phyloP scores from a whole-genome alignment of 768 basidiomycete species.

The Phlebiopsis gigantea region DNA sequence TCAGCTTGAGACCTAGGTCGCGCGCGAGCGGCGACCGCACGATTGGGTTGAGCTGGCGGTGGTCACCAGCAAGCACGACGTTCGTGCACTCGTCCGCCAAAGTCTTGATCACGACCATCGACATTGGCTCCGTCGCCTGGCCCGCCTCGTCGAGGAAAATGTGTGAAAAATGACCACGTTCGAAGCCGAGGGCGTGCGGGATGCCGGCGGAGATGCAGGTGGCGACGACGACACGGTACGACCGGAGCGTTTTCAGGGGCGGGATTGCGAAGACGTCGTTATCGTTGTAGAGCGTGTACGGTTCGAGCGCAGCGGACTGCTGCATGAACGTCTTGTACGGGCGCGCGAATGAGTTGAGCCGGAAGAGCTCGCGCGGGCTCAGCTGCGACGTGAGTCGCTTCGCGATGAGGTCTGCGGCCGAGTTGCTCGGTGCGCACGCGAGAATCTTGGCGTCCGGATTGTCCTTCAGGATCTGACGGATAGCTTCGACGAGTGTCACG shows the following conservation, averaged over 20 bases:
- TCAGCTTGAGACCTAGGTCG: conserved; percentile 24
- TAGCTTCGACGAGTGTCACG: conserved; percentile 32
- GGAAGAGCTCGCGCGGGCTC: conserved; percentile 35
- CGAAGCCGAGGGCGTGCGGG: conserved; percentile 41
- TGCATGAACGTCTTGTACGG: not conserved
- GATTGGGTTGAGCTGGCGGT: conserved; percentile 34
- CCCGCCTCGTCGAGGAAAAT: conserved; percentile 65
- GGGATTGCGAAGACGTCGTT: conserved; percentile 42
- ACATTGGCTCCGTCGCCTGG: conserved; percentile 56
- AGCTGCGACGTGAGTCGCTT: conserved; percentile 20
- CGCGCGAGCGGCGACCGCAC: conserved; percentile 26
- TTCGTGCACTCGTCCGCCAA: conserved; percentile 30
- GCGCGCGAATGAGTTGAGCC: conserved; percentile 39
- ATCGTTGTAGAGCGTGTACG: conserved; percentile 11
- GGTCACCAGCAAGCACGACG: conserved; percentile 33
- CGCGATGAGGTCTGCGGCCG: conserved; percentile 31
- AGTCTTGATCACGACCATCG: conserved; percentile 38
- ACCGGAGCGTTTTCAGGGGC: conserved; percentile 29
- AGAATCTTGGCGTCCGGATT: conserved; percentile 23
- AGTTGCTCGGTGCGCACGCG: conserved; percentile 33
- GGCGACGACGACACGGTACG: conserved; percentile 48
- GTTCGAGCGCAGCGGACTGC: conserved; percentile 25
- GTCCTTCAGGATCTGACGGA: conserved; percentile 26
- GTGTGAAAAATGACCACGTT: conserved; percentile 51
- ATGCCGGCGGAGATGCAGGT: conserved; percentile 53